Evolutionary conservation across 2,329 filamentous ascomycete genomes (phyloP).

Genomic region (Aspergillus transmontanensis): DNA sequence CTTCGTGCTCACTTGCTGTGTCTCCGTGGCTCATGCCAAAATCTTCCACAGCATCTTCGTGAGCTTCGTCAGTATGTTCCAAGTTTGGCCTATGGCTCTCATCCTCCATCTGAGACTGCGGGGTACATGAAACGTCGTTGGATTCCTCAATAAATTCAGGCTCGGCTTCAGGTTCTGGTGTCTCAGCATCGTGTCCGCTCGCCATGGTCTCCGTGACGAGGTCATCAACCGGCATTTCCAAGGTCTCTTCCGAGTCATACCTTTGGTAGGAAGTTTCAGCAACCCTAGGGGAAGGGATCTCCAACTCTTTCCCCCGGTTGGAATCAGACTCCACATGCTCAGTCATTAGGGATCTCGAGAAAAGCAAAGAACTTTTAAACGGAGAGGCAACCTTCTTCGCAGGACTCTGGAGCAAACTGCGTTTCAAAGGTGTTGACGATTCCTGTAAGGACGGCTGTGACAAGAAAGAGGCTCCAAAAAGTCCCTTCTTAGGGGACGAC

Average conservation of each 20-base stretch:
- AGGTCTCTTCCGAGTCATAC: slow-evolving; percentile 16
- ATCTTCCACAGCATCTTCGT: slow-evolving; percentile 13
- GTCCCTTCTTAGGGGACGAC: slow-evolving; percentile 26
- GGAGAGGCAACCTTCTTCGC: slow-evolving; percentile 46
- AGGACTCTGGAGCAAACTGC: slow-evolving; percentile 45
- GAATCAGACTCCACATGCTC: slow-evolving; percentile 5
- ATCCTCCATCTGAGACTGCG: slow-evolving; percentile 8
- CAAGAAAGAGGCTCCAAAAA: slow-evolving; percentile 39
- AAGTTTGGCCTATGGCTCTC: slow-evolving; percentile 8
- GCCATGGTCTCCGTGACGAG: slow-evolving; percentile 16
- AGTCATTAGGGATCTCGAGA: slow-evolving; percentile 16
- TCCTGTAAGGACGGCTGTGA: slow-evolving; percentile 35
- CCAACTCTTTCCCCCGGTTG: not conserved
- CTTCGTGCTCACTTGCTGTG: not conserved
- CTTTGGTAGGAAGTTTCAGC: slow-evolving; percentile 13
- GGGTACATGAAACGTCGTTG: not conserved
- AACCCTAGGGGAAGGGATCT: slow-evolving; percentile 3
- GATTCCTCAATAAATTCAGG: slow-evolving; percentile 9
- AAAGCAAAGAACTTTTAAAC: slow-evolving; percentile 35
- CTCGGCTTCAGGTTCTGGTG: not conserved
- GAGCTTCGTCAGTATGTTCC: slow-evolving; percentile 16
- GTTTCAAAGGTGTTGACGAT: slow-evolving; percentile 38
- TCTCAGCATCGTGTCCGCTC: not conserved
- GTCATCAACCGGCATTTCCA: slow-evolving; percentile 26
- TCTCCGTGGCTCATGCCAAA: not conserved